A percentile compares a stretch with the other conserved stretches of the same genome.
These are phyloP conservation scores for Exutisphaerella laricina DNA, from an alignment of 2,329 filamentous ascomycete species.

Conservation along the genomic window DNA sequence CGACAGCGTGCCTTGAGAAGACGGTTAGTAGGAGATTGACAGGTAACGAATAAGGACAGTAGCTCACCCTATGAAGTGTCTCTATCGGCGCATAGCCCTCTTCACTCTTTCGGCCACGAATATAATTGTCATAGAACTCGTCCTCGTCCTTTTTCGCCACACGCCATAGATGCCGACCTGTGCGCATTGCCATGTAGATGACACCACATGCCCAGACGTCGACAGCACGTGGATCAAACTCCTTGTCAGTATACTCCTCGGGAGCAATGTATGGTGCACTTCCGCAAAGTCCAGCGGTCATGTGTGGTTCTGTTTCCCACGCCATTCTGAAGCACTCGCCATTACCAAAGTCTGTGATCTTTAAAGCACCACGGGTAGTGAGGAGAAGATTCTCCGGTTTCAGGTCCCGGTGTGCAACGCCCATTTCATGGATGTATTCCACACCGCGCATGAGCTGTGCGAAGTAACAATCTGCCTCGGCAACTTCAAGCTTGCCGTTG, in stretches of 20 bases:
- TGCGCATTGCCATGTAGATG: constrained; percentile 99
- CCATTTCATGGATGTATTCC: constrained; percentile 99
- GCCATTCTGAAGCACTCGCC: constrained; percentile 99
- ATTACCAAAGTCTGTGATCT: constrained; percentile 98
- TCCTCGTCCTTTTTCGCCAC: constrained; percentile 96
- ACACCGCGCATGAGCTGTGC: constrained; percentile 99
- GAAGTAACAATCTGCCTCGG: constrained; percentile 96
- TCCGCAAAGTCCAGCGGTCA: constrained; percentile 94
- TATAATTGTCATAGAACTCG: constrained; percentile 91
- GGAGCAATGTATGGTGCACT: constrained; percentile 96
- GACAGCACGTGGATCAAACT: constrained; percentile 96
- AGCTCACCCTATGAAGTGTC: constrained; percentile 82
- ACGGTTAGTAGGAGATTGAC: constrained; percentile 10
- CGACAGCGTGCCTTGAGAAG: constrained; percentile 75
- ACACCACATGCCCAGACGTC: constrained; percentile 98
- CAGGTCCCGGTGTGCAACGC: constrained; percentile 90
- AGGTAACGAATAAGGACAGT: not conserved
- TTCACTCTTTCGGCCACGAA: constrained; percentile 87
- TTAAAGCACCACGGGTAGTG: constrained; percentile 85
- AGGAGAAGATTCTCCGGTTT: constrained; percentile 96
- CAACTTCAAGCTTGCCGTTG: constrained; percentile 83
- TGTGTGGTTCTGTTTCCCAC: constrained; percentile 97
- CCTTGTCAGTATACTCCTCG: constrained; percentile 90
- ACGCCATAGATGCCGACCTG: constrained; percentile 90
- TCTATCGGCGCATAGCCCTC: constrained; percentile 96